Conservation (phyloP, 805 yeast species). For the Kuraishia hungarica region DNA sequence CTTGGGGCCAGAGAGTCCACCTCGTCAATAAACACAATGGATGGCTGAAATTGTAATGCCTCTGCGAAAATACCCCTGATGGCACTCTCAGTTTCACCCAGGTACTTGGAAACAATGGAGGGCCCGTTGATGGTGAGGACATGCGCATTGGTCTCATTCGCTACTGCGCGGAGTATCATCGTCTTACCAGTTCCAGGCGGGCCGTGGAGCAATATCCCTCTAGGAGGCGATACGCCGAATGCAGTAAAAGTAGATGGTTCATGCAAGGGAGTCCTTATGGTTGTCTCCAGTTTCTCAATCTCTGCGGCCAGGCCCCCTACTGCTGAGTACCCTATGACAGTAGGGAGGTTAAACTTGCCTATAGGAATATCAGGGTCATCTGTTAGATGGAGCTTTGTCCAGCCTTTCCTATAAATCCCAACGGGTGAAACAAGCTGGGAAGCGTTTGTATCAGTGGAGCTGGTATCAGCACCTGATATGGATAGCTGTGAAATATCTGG, state of each 20-base stretch:
- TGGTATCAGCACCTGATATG: not conserved
- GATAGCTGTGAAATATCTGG: not conserved
- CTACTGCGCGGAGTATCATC: slow-evolving; percentile 75
- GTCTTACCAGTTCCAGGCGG: slow-evolving; percentile 98
- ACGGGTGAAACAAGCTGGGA: slow-evolving; percentile 22
- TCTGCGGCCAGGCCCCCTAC: slow-evolving; percentile 77
- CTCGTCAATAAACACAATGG: slow-evolving; percentile 86
- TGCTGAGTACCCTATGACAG: slow-evolving; percentile 23
- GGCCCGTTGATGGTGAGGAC: slow-evolving; percentile 84
- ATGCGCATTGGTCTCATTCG: slow-evolving; percentile 71
- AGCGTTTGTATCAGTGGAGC: slow-evolving; percentile 33
- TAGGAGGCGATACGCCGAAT: slow-evolving; percentile 87
- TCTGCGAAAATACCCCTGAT: slow-evolving; percentile 78
- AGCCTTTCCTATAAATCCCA: slow-evolving; percentile 17
- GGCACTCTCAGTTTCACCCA: slow-evolving; percentile 90
- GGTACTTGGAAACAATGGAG: slow-evolving; percentile 81
- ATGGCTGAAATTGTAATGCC: slow-evolving; percentile 79
- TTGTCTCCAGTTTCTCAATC: slow-evolving; percentile 49
- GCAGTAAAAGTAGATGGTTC: slow-evolving; percentile 69
- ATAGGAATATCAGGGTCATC: slow-evolving; percentile 15
- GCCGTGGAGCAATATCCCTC: slow-evolving; percentile 91
- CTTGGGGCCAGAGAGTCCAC: slow-evolving; percentile 88
- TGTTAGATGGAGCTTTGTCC: slow-evolving; percentile 15
- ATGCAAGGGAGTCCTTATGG: slow-evolving; percentile 74
- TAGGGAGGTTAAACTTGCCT: slow-evolving; percentile 28